phyloP scores from a whole-genome alignment of 1,284 basidiomycete species.

The Omphalotus olearius region DNA sequence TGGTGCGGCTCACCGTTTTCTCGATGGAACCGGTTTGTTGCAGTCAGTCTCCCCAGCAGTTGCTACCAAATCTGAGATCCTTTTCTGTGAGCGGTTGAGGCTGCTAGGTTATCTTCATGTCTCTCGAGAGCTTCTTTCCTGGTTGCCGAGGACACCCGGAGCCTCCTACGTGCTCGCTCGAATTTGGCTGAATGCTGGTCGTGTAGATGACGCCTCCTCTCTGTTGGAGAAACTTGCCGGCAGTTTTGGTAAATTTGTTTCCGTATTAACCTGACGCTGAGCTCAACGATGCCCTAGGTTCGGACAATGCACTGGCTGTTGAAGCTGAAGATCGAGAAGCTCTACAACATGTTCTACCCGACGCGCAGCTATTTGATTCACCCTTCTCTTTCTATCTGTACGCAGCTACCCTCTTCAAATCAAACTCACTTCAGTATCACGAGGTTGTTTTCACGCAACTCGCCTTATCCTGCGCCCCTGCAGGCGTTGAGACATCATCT shows the following conservation, averaged over 20 bases:
- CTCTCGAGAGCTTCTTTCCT: constrained; percentile 61
- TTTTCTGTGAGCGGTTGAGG: constrained; percentile 68
- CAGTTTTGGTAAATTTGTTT: constrained; percentile 60
- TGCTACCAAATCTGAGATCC: constrained; percentile 63
- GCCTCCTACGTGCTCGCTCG: constrained; percentile 72
- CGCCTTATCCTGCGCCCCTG: constrained; percentile 66
- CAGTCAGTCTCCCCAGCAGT: constrained; percentile 60
- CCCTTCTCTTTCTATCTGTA: constrained; percentile 77
- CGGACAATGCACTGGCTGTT: constrained; percentile 44
- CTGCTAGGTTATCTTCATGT: constrained; percentile 60
- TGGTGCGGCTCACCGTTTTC: constrained; percentile 60
- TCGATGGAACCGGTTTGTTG: constrained; percentile 61
- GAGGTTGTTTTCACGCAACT: constrained; percentile 74
- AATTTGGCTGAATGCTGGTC: constrained; percentile 65
- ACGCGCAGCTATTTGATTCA: constrained; percentile 49
- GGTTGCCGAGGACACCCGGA: constrained; percentile 75
- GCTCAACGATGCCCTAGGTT: constrained; percentile 34
- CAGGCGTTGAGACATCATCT: constrained; percentile 49
- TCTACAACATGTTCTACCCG: constrained; percentile 59
- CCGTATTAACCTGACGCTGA: constrained; percentile 1
- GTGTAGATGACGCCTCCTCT: constrained; percentile 69
- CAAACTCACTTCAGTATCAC: constrained; percentile 48
- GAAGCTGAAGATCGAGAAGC: constrained; percentile 61
- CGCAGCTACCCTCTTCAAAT: constrained; percentile 69
- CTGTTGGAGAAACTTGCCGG: constrained; percentile 75